phyloP scores from a whole-genome alignment of 192 early-diverging fungal genomes.

The Gryganskiella cystojenkinii region DNA sequence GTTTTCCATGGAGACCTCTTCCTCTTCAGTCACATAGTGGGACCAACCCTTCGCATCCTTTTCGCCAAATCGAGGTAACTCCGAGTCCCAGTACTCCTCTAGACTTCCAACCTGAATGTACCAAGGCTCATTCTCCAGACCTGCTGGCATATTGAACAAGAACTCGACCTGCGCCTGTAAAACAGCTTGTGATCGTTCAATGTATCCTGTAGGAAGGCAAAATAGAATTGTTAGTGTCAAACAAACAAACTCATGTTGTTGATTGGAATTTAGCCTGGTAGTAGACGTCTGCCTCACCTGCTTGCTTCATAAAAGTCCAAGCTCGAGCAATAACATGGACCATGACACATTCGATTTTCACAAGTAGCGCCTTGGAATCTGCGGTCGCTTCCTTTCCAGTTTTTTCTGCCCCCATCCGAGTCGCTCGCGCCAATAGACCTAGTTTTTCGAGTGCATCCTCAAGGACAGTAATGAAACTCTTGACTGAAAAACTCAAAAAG shows the following conservation, averaged over 20 bases:
- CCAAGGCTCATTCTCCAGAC: slow-evolving; percentile 42
- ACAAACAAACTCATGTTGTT: neutral
- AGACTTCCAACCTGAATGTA: slow-evolving; percentile 52
- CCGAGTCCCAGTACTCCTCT: slow-evolving; percentile 65
- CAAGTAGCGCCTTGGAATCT: slow-evolving; percentile 20
- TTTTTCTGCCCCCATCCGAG: slow-evolving; percentile 6
- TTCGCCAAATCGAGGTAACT: slow-evolving; percentile 65
- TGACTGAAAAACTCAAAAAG: slow-evolving; percentile 62
- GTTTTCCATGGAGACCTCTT: slow-evolving; percentile 34
- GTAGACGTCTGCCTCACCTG: slow-evolving; percentile 45
- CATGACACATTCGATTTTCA: slow-evolving; percentile 59
- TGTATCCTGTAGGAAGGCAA: slow-evolving; percentile 51
- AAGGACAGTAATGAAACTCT: slow-evolving; percentile 55
- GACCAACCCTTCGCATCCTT: slow-evolving; percentile 62
- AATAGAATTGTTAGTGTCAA: neutral
- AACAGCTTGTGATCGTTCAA: slow-evolving; percentile 58
- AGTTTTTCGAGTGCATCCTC: slow-evolving; percentile 57
- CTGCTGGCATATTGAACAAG: slow-evolving; percentile 51
- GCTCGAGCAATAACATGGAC: slow-evolving; percentile 59
- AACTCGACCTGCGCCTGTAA: slow-evolving; percentile 66
- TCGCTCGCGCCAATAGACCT: slow-evolving; percentile 20
- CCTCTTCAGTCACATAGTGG: slow-evolving; percentile 49
- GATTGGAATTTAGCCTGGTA: neutral
- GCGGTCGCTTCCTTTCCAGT: neutral
- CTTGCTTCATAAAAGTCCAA: slow-evolving; percentile 64